Conservation (phyloP, 1,139 yeast species). For the Geotrichum macrosporum region DNA sequence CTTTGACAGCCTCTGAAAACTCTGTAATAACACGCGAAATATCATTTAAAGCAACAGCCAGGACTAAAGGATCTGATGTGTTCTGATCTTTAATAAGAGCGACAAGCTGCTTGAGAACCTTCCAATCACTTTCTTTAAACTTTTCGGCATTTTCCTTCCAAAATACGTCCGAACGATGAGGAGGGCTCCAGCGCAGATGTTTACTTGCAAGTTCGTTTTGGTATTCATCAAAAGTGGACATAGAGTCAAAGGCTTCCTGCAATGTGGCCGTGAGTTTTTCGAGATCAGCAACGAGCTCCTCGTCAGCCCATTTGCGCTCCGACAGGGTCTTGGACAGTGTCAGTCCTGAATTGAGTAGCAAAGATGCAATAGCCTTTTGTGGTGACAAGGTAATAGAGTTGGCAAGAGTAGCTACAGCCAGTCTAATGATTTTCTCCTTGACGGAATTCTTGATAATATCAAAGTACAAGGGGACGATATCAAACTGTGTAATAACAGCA, state of each 20-base stretch:
- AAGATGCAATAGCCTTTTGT: conserved; percentile 54
- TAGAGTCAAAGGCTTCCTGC: conserved; percentile 65
- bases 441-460: conserved; percentile 73
- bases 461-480: conserved; percentile 51
- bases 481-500: conserved; percentile 47
- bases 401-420: conserved; percentile 69
- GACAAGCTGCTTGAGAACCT: conserved; percentile 56
- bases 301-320: conserved; percentile 92
- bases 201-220: conserved; percentile 76
- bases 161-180: conserved; percentile 80
- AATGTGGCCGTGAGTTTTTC: conserved; percentile 53
- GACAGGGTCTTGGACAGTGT: conserved; percentile 62
- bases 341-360: conserved; percentile 74
- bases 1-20: conserved; percentile 51
- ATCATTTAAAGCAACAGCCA: conserved; percentile 66
- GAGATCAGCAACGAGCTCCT: conserved; percentile 78
- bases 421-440: conserved; percentile 84
- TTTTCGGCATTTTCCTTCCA: conserved; percentile 78
- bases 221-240: conserved; percentile 93
- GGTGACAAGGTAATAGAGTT: conserved; percentile 39
- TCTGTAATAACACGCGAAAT: conserved; percentile 66
- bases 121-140: conserved; percentile 77
- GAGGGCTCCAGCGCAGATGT: conserved; percentile 84
- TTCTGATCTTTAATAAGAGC: conserved; percentile 32
- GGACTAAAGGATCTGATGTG: conserved; percentile 33